These are phyloP conservation scores for Bromus sterilis DNA, from an alignment of 176 grass and related monocot species.

Conservation along the genomic window DNA sequence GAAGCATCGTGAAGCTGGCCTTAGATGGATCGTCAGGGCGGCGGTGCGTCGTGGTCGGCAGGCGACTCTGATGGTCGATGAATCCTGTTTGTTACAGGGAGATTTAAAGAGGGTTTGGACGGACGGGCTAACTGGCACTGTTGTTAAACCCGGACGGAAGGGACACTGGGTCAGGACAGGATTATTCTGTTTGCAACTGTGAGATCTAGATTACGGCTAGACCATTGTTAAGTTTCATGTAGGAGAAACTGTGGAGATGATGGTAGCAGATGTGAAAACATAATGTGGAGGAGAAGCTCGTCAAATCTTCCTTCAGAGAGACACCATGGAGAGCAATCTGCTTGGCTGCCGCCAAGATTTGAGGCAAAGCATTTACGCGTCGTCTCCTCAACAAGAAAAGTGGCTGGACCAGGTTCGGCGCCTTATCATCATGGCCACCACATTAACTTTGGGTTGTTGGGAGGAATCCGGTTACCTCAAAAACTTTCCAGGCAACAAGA, in stretches of 20 bases:
- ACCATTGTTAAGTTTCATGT: too few relatives aligned
- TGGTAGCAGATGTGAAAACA: too few relatives aligned
- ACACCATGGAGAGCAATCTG: not conserved
- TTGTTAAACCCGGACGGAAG: not conserved
- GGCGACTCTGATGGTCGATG: too few relatives aligned
- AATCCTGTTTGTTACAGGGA: not conserved
- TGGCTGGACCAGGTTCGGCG: conserved; percentile 15
- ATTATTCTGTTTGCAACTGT: not conserved
- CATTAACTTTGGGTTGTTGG: conserved; percentile 13
- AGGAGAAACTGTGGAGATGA: too few relatives aligned
- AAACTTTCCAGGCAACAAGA: not conserved
- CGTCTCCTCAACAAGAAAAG: conserved; percentile 12
- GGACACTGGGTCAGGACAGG: not conserved
- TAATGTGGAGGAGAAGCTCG: too few relatives aligned
- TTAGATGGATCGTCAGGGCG: too few relatives aligned
- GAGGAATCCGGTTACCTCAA: not conserved
- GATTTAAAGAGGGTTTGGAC: too few relatives aligned
- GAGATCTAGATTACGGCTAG: too few relatives aligned
- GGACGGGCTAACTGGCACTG: too few relatives aligned
- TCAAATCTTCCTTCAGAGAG: too few relatives aligned
- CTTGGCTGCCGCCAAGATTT: not conserved
- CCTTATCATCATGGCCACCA: not conserved
- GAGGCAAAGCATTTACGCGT: not conserved
- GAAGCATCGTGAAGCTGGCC: too few relatives aligned
- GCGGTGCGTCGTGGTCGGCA: not conserved